Evolutionary conservation across 2,329 filamentous ascomycete genomes (phyloP), one percentile per base, ranked within the genome.

Genomic region (Aureobasidium melanogenum): DNA sequence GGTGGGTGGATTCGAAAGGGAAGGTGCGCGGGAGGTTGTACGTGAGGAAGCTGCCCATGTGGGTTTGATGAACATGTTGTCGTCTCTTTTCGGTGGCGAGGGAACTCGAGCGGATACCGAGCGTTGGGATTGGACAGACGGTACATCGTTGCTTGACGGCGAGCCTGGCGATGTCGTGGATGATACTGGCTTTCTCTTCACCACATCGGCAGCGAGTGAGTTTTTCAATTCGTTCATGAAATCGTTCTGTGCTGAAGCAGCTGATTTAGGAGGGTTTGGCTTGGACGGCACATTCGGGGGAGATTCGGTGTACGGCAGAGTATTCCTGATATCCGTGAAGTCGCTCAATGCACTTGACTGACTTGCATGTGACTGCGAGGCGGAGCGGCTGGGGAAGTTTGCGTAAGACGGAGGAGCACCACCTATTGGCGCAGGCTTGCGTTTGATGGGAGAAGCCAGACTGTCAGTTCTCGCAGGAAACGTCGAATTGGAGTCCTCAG

Each of bases 401-500:
- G 77, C 79, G 62, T 80, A 77, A 24, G 76, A 67, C 12, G 77
- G 76, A 26, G 76, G 76, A 5, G 74, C 70, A 57, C 68, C 65
- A 9, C 75, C 66, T 12, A 73, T 69, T 22, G 76, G 76, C 28
- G 75, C 75, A 30, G 76, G 75, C 61, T 78, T 78, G 22, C 76
- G 71, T 51, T 66, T 70, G 61, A 61, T 51, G 36, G 48, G 43
- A n/a, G 59, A 55, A 41, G 59, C 39, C n/a, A 66, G 36, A 22
- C 66, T 64, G 10, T 66, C 56, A 32, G 44, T 17, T 57, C 54
- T 47, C 22, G 59, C 47, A 43, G 57, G 60, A 28, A 56, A 56
- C 9, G 43, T 6, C 24, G 58, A 48, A 22, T 50, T 47, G 8
- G 52, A 50, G 0, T 58, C 55, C 19, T 46, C 52, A 8, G 36